phyloP scores from a whole-genome alignment of 1,139 yeast species.

The Saccharomyces hybrid region DNA sequence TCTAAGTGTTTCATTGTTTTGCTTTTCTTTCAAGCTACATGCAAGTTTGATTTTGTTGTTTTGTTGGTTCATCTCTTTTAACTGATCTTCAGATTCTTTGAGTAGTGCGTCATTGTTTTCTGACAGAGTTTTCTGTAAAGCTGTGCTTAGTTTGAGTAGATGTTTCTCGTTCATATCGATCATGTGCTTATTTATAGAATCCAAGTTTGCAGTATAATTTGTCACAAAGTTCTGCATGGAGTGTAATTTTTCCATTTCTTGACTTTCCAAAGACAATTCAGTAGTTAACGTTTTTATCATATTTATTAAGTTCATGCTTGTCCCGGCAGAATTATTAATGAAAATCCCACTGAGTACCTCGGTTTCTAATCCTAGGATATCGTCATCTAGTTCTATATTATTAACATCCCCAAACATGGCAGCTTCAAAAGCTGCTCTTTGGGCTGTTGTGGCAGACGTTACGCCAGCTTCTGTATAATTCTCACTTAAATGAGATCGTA shows the following conservation, averaged over 20 bases:
- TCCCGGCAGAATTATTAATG: constrained; percentile 53
- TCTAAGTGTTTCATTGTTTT: constrained; percentile 18
- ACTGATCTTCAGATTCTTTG: constrained; percentile 20
- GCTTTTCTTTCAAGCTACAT: constrained; percentile 10
- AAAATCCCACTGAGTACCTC: constrained; percentile 55
- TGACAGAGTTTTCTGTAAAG: constrained; percentile 16
- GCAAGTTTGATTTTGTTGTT: constrained; percentile 15
- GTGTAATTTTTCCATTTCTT: constrained; percentile 39
- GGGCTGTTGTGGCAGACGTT: constrained; percentile 23
- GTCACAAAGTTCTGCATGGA: constrained; percentile 36
- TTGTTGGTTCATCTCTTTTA: constrained; percentile 24
- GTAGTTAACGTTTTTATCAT: constrained; percentile 40
- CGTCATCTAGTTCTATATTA: constrained; percentile 51
- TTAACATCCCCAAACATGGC: constrained; percentile 76
- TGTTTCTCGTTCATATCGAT: constrained; percentile 22
- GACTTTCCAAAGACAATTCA: constrained; percentile 41
- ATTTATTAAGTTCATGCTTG: constrained; percentile 46
- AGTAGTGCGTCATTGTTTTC: constrained; percentile 22
- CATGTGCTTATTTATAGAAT: constrained; percentile 19
- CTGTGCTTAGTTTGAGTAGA: constrained; percentile 17
- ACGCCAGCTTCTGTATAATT: constrained; percentile 12
- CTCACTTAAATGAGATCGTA: not conserved
- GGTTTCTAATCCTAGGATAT: constrained; percentile 48
- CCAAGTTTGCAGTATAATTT: constrained; percentile 31
- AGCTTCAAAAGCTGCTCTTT: constrained; percentile 48